Evolutionary conservation across 192 early-diverging fungal species (phyloP), one percentile per base, ranked within the genome.

Genomic region (Coemansia sp.): DNA sequence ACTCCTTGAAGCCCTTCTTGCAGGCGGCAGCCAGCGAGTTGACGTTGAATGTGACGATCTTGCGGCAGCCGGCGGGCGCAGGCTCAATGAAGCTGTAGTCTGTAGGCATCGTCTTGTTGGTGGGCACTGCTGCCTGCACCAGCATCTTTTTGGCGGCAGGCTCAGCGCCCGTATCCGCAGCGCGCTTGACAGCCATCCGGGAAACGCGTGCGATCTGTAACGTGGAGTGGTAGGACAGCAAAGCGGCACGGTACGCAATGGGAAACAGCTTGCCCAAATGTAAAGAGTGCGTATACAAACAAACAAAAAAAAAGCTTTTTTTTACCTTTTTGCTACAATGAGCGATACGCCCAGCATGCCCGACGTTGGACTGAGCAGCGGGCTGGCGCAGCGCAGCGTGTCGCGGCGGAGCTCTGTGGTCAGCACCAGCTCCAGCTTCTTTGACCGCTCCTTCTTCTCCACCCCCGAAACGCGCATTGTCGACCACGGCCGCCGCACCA

Each of bases 1-100:
- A 93, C 15, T 66, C 74, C 39, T 82, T 85, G 54, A 86, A 90
- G 0, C 87, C 88, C 80, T 94, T 94, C 51, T 92, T 90, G 46
- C 89, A 54, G 7, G 86, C 69, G 0, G 91, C 81, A 11, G 76
- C 79, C 18, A 92, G 59, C n/a, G 86, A 82, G 50, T 82, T 85
- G 45, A 94, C 87, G 60, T 93, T 94, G 71, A 77, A 94, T 15
- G 88, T 83, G 11, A 84, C 85, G 42, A 94, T 58, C 52, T 86
- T 88, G 54, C 80, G 50, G 23, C 78, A 70, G 16, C 73, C 84
- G 6, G 61, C 51, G 0, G 82, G 83, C 15, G 76, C 67, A 9
- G 66, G 36, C 28, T 75, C 72, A n/a, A 77, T 62, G 60, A 88
- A 83, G 51, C 50, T 43, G 46, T 84, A 81, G 16, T 64, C 68